Conservation (phyloP, 2,329 filamentous ascomycete genomes). For the Emergomyces pasteurianus region DNA sequence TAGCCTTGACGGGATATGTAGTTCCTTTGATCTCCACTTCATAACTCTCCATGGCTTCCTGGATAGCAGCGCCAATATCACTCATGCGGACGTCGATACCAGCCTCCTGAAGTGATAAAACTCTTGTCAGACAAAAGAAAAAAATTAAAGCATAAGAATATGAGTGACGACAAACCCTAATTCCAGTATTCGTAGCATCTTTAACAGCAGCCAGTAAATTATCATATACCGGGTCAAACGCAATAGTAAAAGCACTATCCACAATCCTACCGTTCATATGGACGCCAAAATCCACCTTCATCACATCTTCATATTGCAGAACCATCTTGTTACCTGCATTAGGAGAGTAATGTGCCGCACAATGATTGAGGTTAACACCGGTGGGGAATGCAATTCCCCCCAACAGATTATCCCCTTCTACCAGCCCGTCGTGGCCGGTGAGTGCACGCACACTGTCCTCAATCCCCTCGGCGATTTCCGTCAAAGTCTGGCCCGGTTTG, state of each 20-base stretch:
- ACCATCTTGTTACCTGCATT: conserved; percentile 75
- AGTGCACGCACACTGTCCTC: conserved; percentile 69
- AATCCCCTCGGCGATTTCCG: conserved; percentile 76
- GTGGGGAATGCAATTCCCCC: conserved; percentile 81
- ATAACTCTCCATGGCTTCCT: conserved; percentile 89
- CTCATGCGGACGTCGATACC: conserved; percentile 85
- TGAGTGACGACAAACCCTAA: conserved; percentile 39
- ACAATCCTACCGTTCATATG: conserved; percentile 61
- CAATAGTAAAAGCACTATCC: conserved; percentile 58
- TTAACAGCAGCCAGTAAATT: conserved; percentile 55
- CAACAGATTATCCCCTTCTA: conserved; percentile 65
- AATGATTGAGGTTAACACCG: conserved; percentile 72
- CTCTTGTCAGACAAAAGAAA: not conserved
- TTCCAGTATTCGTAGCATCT: conserved; percentile 60
- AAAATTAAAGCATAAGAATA: not conserved
- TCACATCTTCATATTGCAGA: conserved; percentile 53
- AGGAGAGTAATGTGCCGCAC: conserved; percentile 75
- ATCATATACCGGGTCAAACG: conserved; percentile 57
- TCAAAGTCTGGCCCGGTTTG: conserved; percentile 67
- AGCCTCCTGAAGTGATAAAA: conserved; percentile 46
- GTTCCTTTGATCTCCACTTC: conserved; percentile 73
- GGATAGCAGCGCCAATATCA: conserved; percentile 72
- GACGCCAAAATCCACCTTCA: conserved; percentile 63
- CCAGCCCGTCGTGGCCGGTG: conserved; percentile 62
- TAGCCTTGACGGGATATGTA: conserved; percentile 69